phyloP scores from a whole-genome alignment of 208 protist species.

The Tritrichomonas musculus region DNA sequence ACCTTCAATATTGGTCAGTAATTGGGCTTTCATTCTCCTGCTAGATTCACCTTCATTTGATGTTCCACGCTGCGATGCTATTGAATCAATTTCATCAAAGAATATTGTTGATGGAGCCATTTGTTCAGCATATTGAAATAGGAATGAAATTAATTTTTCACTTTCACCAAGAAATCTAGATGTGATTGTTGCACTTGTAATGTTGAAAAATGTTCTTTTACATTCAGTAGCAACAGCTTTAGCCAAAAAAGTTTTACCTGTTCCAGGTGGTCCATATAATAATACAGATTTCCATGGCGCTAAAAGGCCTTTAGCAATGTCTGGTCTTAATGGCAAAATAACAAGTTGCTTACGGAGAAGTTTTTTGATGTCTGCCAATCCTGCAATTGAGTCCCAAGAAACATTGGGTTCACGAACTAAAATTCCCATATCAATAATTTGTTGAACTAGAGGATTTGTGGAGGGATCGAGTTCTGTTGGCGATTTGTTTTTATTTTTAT shows the following conservation, averaged over 20 bases:
- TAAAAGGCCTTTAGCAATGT: conserved; percentile 48
- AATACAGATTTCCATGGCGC: conserved; percentile 41
- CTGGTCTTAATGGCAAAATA: conserved; percentile 53
- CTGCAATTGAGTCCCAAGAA: conserved; percentile 23
- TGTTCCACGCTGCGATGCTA: conserved; percentile 39
- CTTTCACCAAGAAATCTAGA: conserved; percentile 67
- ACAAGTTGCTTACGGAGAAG: conserved; percentile 55
- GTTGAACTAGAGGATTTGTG: conserved; percentile 8
- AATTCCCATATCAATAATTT: conserved; percentile 31
- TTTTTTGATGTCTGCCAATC: conserved; percentile 47
- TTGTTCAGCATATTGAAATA: conserved; percentile 65
- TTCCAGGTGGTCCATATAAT: conserved; percentile 46
- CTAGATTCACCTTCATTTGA: conserved; percentile 44
- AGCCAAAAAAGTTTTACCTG: conserved; percentile 61
- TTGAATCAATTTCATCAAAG: conserved; percentile 62
- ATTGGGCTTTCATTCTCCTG: conserved; percentile 50
- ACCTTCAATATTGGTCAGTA: conserved; percentile 52
- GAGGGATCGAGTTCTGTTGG: neutral
- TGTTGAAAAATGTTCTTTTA: conserved; percentile 64
- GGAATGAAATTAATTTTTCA: conserved; percentile 66
- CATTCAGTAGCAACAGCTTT: conserved; percentile 64
- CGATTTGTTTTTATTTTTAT: neutral
- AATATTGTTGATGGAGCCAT: conserved; percentile 69
- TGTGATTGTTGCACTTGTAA: conserved; percentile 64
- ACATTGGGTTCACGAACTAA: neutral